Conservation (phyloP, 1,139 yeast species). For the Casaregolazyma lundiana region DNA sequence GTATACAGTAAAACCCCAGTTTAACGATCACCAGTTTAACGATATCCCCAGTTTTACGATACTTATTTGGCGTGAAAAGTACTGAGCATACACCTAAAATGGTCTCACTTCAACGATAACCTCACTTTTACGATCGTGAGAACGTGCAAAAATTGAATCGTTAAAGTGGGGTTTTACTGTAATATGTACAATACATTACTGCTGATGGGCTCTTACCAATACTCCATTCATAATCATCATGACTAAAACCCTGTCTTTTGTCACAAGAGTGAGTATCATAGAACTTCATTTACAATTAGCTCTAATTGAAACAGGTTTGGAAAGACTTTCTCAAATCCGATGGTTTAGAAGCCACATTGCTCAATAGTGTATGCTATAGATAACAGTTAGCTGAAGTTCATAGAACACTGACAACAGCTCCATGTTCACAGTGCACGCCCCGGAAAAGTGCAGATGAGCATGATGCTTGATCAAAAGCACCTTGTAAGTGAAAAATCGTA, state of each 20-base stretch:
- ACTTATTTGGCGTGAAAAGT: too few relatives aligned
- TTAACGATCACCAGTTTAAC: too few relatives aligned
- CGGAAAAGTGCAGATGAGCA: conserved; percentile 33
- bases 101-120: too few relatives aligned
- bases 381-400: neutral
- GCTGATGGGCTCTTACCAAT: too few relatives aligned
- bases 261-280: conserved; percentile 12
- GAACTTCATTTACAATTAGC: neutral
- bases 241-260: conserved; percentile 17
- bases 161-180: too few relatives aligned
- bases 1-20: too few relatives aligned
- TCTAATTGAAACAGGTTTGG: conserved; percentile 30
- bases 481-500: conserved; percentile 25
- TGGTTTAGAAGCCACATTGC: conserved; percentile 36
- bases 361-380: conserved; percentile 26
- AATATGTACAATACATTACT: too few relatives aligned
- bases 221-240: conserved; percentile 3
- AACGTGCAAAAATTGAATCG: too few relatives aligned
- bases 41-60: too few relatives aligned
- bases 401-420: conserved; percentile 19
- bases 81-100: too few relatives aligned
- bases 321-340: conserved; percentile 32
- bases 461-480: conserved; percentile 35
- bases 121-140: too few relatives aligned
- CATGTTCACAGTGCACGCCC: conserved; percentile 30